Conservation (phyloP, 2,329 filamentous ascomycete genomes). For the Trichoderma sp. region DNA sequence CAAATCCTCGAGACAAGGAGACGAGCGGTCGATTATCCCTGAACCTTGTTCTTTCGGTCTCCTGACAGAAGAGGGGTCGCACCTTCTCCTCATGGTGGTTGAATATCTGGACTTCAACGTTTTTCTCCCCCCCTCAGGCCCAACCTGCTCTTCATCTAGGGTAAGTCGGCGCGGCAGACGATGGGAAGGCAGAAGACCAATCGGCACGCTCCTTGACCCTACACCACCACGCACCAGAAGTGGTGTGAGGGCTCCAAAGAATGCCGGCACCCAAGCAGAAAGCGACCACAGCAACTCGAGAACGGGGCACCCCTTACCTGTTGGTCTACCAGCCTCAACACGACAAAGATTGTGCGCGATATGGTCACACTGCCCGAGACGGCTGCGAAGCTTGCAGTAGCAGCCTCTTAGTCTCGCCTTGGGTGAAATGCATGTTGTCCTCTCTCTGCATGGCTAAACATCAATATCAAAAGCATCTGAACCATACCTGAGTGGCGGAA, state of each 20-base stretch:
- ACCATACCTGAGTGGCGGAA: background rate
- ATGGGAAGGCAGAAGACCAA: conserved; percentile 1
- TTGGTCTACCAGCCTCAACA: background rate
- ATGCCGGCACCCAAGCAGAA: conserved; percentile 11
- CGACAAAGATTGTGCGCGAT: conserved; percentile 8
- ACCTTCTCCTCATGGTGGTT: background rate
- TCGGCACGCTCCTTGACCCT: conserved; percentile 25
- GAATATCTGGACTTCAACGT: background rate
- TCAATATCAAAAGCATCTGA: too few species aligned
- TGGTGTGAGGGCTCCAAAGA: conserved; percentile 18
- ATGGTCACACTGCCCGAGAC: background rate
- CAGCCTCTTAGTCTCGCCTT: background rate
- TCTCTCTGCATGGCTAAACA: background rate
- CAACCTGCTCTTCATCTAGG: background rate
- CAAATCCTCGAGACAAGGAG: background rate
- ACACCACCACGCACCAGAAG: background rate
- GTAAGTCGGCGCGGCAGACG: conserved; percentile 10
- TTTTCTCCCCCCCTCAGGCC: too few species aligned
- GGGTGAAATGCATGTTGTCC: background rate
- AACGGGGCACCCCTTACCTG: too few species aligned
- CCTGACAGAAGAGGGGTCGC: background rate
- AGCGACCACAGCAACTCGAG: background rate
- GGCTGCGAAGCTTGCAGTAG: background rate
- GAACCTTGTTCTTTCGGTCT: background rate
- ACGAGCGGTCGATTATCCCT: background rate